Conservation (phyloP, 1,139 yeast genomes). For the Casaregolazyma suthepensis region DNA sequence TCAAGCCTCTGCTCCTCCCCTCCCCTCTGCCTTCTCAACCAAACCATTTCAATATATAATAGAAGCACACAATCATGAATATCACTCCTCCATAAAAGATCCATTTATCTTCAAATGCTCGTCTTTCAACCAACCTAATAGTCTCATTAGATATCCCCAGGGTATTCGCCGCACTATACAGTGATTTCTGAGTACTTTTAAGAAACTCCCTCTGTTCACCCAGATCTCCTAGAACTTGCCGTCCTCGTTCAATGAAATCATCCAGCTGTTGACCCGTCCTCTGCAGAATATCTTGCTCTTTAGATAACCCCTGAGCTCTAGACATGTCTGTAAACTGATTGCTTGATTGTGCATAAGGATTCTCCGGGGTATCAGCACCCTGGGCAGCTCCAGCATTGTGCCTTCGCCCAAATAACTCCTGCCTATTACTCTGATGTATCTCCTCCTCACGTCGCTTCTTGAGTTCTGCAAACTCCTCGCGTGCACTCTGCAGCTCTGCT, state of each 20-base stretch:
- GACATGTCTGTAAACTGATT: constrained; percentile 20
- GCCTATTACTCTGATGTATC: constrained; percentile 42
- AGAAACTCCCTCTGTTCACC: constrained; percentile 78
- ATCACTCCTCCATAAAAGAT: constrained; percentile 73
- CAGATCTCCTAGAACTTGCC: constrained; percentile 76
- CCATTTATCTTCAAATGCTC: constrained; percentile 87
- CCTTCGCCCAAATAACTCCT: constrained; percentile 59
- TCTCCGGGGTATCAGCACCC: constrained; percentile 41
- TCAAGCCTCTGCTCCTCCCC: neutral
- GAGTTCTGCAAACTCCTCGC: constrained; percentile 54
- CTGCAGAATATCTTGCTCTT: constrained; percentile 59
- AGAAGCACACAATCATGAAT: constrained; percentile 60
- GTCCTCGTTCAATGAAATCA: constrained; percentile 85
- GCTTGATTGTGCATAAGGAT: constrained; percentile 43
- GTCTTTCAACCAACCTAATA: constrained; percentile 68
- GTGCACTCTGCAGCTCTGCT: constrained; percentile 51
- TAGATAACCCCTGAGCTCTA: constrained; percentile 57
- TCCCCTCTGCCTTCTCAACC: constrained; percentile 31
- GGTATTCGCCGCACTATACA: constrained; percentile 67
- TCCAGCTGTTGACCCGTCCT: constrained; percentile 80
- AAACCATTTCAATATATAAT: constrained; percentile 61
- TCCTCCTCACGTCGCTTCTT: constrained; percentile 60
- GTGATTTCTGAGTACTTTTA: constrained; percentile 53
- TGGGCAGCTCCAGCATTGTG: constrained; percentile 16
- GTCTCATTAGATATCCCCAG: constrained; percentile 86